Evolutionary conservation across 176 grass and related monocot species (phyloP), one percentile per base, ranked within the genome.

Genomic region (Aegilops sharonensis): DNA sequence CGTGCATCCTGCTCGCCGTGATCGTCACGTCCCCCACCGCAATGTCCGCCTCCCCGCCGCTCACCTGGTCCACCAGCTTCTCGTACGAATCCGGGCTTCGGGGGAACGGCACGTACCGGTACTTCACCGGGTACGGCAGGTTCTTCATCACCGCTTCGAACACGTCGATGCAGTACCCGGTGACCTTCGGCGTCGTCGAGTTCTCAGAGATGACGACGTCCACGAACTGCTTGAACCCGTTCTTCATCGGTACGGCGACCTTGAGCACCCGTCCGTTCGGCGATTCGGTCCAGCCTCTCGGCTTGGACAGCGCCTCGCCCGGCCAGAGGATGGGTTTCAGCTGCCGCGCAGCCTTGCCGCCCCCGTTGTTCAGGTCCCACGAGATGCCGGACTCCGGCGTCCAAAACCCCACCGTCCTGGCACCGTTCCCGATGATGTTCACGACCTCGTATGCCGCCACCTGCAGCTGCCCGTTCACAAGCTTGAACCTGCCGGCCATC

Each of bases 141-240:
- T 39, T 40, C 30, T 32, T 2, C 78, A 94, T 88, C 68, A 89
- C 89, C 9, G 71, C 89, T 5, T 86, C 52, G 85, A 97, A 97
- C 45, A 97, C 82, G 14, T 94, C 90, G 72, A 97, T 93, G 89
- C 92, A 94, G 62, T 86, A 94, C 43, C 95, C 95, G 0, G 84
- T 86, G 62, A 92, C 31, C 30, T 40, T 88, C 5, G 11, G 5
- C n/a, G n/a, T 79, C 2, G 43, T 14, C 3, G 69, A 42, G 13
- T 56, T 48, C 0, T 25, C 27, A 27, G 27, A 27, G 27, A 27
- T 27, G 11, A 11, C 5, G 13, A 92, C 87, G 20, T 79, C 64
- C 57, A 97, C 90, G 43, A 97, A 94, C 83, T 89, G 54, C 11
- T 63, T 87, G 86, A 97, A 97, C 11, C 95, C 95, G 4, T 48